phyloP scores from a whole-genome alignment of 768 basidiomycete species.

The Exsudoporus frostii region DNA sequence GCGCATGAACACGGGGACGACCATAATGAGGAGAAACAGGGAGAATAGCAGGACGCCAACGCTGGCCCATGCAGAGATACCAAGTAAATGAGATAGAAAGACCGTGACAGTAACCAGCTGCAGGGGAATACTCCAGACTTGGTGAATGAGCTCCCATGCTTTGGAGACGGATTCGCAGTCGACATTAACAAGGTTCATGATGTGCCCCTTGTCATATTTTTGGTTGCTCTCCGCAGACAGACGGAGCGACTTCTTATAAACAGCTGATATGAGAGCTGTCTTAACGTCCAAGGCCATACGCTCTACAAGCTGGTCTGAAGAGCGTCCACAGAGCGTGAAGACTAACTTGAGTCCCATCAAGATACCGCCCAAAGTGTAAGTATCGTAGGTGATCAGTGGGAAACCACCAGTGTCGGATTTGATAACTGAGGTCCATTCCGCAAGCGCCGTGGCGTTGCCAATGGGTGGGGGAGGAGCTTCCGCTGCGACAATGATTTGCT shows the following conservation, averaged over 20 bases:
- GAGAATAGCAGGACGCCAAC: conserved; percentile 24
- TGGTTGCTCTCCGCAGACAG: conserved; percentile 26
- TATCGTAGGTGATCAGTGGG: conserved; percentile 25
- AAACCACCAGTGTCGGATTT: conserved; percentile 27
- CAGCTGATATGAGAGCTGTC: conserved; percentile 28
- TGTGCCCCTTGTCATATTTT: conserved; percentile 26
- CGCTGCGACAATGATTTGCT: conserved; percentile 27
- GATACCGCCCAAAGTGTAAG: conserved; percentile 23
- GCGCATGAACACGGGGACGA: conserved; percentile 32
- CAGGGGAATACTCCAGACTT: conserved; percentile 27
- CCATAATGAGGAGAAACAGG: conserved; percentile 27
- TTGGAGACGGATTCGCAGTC: conserved; percentile 31
- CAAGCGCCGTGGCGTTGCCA: conserved; percentile 20
- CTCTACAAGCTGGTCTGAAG: conserved; percentile 29
- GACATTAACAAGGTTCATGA: conserved; percentile 31
- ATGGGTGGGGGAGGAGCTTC: conserved; percentile 19
- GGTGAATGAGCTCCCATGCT: conserved; percentile 28
- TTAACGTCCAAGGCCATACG: conserved; percentile 30
- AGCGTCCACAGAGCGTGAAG: conserved; percentile 26
- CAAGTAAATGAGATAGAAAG: conserved; percentile 26
- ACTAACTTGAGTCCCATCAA: conserved; percentile 25
- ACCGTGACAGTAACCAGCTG: conserved; percentile 22
- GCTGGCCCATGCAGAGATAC: conserved; percentile 29
- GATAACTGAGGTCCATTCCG: conserved; percentile 19
- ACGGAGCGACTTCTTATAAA: conserved; percentile 31